Conservation (phyloP, 371 early-diverging fungal species). For the Dinochytrium kinnereticum region DNA sequence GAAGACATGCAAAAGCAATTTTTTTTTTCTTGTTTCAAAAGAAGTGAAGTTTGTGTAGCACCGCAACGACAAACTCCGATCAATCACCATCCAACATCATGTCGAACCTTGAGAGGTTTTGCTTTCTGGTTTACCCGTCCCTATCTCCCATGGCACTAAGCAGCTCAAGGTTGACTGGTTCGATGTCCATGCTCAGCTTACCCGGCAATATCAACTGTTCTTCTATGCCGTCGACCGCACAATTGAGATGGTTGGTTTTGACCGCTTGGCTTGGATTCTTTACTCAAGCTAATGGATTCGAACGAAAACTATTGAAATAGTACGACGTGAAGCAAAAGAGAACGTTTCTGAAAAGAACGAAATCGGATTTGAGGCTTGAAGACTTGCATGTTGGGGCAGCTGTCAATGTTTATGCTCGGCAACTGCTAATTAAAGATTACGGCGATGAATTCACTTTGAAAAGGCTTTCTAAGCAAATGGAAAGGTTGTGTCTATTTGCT, state of each 20-base stretch:
- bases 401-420: slow-evolving; percentile 51
- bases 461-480: slow-evolving; percentile 40
- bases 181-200: slow-evolving; percentile 55
- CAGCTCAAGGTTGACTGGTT: slow-evolving; percentile 48
- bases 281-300: too few species aligned
- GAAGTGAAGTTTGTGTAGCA: too few species aligned
- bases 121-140: slow-evolving; percentile 8
- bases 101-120: slow-evolving; percentile 7
- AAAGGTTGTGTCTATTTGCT: slow-evolving; percentile 30
- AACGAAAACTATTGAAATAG: slow-evolving; percentile 23
- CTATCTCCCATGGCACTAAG: too few species aligned
- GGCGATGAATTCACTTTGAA: slow-evolving; percentile 54
- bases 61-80: neutral
- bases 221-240: slow-evolving; percentile 52
- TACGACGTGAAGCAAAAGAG: slow-evolving; percentile 55
- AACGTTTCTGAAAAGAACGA: slow-evolving; percentile 58
- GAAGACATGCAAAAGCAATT: slow-evolving; percentile 10
- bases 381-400: slow-evolving; percentile 56
- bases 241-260: slow-evolving; percentile 53
- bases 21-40: neutral
- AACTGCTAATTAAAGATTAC: slow-evolving; percentile 48
- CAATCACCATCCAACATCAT: neutral
- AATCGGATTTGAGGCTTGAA: slow-evolving; percentile 35
- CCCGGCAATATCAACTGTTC: slow-evolving; percentile 55
- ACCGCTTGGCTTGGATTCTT: neutral